phyloP scores from a whole-genome alignment of 2,329 filamentous ascomycete species.

The Chaetomium globosum region DNA sequence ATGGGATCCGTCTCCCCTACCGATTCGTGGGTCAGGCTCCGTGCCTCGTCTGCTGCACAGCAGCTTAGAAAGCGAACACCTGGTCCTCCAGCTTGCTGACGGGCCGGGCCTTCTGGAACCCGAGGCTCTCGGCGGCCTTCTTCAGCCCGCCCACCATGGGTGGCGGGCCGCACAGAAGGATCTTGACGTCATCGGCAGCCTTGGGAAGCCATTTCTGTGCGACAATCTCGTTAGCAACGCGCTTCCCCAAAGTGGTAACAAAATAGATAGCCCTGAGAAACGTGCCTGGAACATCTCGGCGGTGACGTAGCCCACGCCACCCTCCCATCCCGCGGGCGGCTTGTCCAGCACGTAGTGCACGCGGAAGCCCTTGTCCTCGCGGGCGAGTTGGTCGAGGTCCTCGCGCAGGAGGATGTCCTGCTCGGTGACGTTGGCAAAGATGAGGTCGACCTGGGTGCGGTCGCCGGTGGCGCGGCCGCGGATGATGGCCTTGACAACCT shows the following conservation, averaged over 20 bases:
- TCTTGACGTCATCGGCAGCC: conserved; percentile 84
- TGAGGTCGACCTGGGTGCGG: conserved; percentile 85
- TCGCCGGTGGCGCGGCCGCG: conserved; percentile 78
- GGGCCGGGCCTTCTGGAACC: conserved; percentile 87
- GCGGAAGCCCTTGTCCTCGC: conserved; percentile 77
- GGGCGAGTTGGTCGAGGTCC: conserved; percentile 78
- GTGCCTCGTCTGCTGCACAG: background rate
- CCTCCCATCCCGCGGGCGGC: conserved; percentile 86
- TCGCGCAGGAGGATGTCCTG: conserved; percentile 94
- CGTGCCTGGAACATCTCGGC: conserved; percentile 83
- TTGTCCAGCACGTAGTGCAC: conserved; percentile 97
- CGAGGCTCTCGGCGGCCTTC: conserved; percentile 87
- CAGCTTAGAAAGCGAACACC: conserved; percentile 84
- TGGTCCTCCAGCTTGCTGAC: conserved; percentile 98
- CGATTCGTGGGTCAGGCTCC: background rate
- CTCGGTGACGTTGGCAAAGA: conserved; percentile 93
- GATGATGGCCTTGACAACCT: conserved; percentile 89
- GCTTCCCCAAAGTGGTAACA: background rate
- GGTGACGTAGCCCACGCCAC: conserved; percentile 93
- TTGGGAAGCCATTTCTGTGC: conserved; percentile 75
- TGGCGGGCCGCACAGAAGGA: conserved; percentile 91
- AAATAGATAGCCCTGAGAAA: background rate
- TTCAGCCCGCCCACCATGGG: conserved; percentile 97
- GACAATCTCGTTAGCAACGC: conserved; percentile 40
- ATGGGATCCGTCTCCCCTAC: background rate